phyloP scores from a whole-genome alignment of 2,329 filamentous ascomycete genomes.

The Fusarium poae region DNA sequence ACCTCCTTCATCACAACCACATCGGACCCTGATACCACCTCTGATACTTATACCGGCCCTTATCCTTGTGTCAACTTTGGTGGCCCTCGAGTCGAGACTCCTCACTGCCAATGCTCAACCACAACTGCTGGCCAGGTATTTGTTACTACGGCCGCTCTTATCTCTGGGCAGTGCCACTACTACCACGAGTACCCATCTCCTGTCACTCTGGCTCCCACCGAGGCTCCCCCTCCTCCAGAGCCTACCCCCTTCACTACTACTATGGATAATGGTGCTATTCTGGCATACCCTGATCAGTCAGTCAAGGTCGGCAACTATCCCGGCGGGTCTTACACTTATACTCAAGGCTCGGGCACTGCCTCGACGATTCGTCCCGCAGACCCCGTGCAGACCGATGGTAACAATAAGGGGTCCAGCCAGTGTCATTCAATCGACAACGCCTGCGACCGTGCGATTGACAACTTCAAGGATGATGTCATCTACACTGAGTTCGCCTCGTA shows the following conservation, averaged over 20 bases:
- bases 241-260: conserved; percentile 7
- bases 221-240: neutral
- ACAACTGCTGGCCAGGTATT: conserved; percentile 26
- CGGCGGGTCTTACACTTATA: conserved; percentile 1
- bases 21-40: conserved; percentile 2
- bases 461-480: conserved; percentile 11
- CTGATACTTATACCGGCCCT: conserved; percentile 13
- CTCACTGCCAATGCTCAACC: conserved; percentile 35
- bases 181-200: conserved; percentile 31
- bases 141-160: conserved; percentile 23
- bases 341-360: neutral
- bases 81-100: conserved; percentile 26
- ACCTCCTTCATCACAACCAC: conserved; percentile 23
- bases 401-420: conserved; percentile 18
- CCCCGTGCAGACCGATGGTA: neutral
- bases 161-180: conserved; percentile 16
- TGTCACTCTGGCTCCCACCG: conserved; percentile 1
- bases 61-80: conserved; percentile 29
- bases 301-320: neutral
- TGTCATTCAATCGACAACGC: conserved; percentile 20
- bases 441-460: conserved; percentile 5
- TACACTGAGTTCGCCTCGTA: conserved; percentile 15
- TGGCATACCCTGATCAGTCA: neutral
- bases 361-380: neutral
- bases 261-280: neutral